These are phyloP conservation scores for Huntiella bhutanensis DNA, from an alignment of 2,329 filamentous ascomycete species.

Conservation along the genomic window DNA sequence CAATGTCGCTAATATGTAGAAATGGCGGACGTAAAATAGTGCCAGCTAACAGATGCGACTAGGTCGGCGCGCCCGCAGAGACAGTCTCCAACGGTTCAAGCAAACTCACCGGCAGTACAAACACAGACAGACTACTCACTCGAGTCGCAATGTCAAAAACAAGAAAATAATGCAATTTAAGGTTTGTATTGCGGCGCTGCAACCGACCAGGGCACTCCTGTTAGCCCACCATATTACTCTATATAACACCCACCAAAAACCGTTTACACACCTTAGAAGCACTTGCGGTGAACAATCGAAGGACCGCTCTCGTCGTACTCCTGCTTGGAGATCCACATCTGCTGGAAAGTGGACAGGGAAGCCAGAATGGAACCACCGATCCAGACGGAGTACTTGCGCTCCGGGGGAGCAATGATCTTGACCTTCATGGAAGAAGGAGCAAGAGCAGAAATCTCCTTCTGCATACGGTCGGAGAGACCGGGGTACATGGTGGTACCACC, in stretches of 20 bases:
- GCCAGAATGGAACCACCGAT: slow-evolving; percentile 99
- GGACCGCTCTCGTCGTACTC: slow-evolving; percentile 99
- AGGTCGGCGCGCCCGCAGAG: too few relatives aligned
- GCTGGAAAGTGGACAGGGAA: slow-evolving; percentile 99
- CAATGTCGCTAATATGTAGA: not conserved
- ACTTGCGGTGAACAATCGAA: slow-evolving; percentile 99
- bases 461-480: slow-evolving; percentile 99
- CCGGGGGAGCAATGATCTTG: slow-evolving; percentile 99
- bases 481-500: slow-evolving; percentile 99
- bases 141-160: slow-evolving; percentile 4
- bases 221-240: slow-evolving; percentile 13
- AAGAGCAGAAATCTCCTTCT: slow-evolving; percentile 99
- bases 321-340: slow-evolving; percentile 99
- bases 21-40: too few relatives aligned
- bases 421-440: slow-evolving; percentile 99
- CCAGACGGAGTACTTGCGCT: slow-evolving; percentile 99
- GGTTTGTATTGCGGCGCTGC: slow-evolving; percentile 18
- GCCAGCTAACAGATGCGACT: too few relatives aligned
- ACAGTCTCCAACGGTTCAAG: too few relatives aligned
- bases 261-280: slow-evolving; percentile 68
- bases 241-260: slow-evolving; percentile 6
- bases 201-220: slow-evolving; percentile 10
- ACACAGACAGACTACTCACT: too few relatives aligned
- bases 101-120: too few relatives aligned
- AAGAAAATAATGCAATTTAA: slow-evolving; percentile 14